Evolutionary conservation across 2,329 filamentous ascomycete genomes (phyloP).

Genomic region (Pyrenochaeta sp.): DNA sequence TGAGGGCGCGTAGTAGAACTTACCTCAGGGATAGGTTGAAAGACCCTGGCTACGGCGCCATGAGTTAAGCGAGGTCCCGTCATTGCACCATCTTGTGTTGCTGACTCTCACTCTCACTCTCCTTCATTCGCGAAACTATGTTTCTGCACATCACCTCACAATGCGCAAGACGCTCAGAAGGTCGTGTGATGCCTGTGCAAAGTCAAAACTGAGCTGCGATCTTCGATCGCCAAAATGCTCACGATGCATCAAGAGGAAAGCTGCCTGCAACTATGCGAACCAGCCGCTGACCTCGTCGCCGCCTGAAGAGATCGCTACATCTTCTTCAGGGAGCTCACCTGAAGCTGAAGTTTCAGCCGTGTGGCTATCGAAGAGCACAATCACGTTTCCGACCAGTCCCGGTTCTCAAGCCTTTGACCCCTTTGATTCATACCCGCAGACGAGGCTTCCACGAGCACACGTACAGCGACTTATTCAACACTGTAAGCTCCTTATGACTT

Average conservation of each 20-base stretch:
- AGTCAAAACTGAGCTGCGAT: slow-evolving; percentile 65
- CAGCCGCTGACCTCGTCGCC: slow-evolving; percentile 52
- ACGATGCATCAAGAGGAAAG: slow-evolving; percentile 61
- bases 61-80: not conserved
- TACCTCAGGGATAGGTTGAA: not conserved
- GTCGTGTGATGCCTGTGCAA: slow-evolving; percentile 65
- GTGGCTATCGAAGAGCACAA: slow-evolving; percentile 9
- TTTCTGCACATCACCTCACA: slow-evolving; percentile 8
- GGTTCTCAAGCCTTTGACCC: slow-evolving; percentile 58
- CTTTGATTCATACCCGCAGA: slow-evolving; percentile 65
- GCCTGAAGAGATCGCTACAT: slow-evolving; percentile 29
- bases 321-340: slow-evolving; percentile 1
- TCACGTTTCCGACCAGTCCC: slow-evolving; percentile 29
- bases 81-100: not conserved
- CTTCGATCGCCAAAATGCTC: slow-evolving; percentile 64
- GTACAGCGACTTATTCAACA: slow-evolving; percentile 65
- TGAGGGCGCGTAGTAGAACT: too few species aligned
- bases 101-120: not conserved
- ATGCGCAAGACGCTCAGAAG: slow-evolving; percentile 67
- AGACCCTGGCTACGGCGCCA: not conserved
- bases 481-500: slow-evolving; percentile 53
- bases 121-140: slow-evolving; percentile 10
- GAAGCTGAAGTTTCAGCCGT: slow-evolving; percentile 1
- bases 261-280: slow-evolving; percentile 63
- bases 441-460: slow-evolving; percentile 59